Evolutionary conservation across 345 rosid genomes (phyloP).

Genomic region (Salix brachista): DNA sequence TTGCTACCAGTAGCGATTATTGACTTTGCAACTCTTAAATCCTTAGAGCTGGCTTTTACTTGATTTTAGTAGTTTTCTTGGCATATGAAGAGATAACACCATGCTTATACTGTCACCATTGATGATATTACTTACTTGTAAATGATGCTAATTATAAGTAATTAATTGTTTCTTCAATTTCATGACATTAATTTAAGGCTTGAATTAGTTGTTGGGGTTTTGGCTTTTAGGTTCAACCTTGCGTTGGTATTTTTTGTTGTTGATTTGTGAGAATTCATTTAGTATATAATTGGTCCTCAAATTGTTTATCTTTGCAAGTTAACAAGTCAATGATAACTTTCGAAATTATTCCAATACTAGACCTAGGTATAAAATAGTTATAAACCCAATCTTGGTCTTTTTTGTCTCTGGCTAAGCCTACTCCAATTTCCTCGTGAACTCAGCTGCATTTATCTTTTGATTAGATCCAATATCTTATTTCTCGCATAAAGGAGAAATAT

Average conservation of each 20-base stretch:
- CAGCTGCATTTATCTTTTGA: background rate
- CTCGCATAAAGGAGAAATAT: background rate
- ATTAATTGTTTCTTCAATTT: background rate
- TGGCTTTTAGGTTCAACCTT: conserved; percentile 83
- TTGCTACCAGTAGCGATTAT: background rate
- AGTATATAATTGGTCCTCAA: background rate
- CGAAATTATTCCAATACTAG: background rate
- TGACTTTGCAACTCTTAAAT: background rate
- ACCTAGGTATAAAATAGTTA: background rate
- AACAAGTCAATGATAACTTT: background rate
- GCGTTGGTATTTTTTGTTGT: conserved; percentile 70
- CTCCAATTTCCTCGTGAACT: background rate
- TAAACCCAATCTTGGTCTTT: background rate
- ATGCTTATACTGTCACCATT: background rate
- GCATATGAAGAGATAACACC: background rate
- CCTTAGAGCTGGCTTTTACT: background rate
- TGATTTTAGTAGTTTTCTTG: background rate
- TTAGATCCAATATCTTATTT: background rate
- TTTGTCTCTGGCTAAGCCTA: background rate
- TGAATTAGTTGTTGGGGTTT: conserved; percentile 15
- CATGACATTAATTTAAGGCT: background rate
- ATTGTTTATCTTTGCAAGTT: background rate
- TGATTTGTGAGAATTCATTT: background rate
- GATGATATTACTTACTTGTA: background rate
- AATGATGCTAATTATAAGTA: background rate